Base-by-base conservation (phyloP, 2,329 filamentous ascomycete species). In the Xylariaceae sp. region DNA sequence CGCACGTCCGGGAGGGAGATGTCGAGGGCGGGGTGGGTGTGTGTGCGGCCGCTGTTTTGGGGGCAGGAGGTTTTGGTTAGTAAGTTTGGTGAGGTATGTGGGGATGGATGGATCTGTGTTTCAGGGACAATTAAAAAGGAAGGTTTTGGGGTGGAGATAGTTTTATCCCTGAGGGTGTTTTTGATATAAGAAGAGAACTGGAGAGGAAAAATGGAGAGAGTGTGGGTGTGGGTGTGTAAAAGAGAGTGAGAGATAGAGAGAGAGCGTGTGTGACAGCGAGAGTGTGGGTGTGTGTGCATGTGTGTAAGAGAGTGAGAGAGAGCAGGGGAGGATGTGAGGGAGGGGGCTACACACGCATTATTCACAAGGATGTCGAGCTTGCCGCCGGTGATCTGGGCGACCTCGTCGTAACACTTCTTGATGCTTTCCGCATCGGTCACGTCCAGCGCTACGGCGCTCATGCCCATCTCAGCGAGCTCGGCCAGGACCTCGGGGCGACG, bases 301-400 rank as follows among this genome's bases (percentile, higher is more conserved):
- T n/a, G n/a, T n/a, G n/a, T n/a, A n/a, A n/a, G n/a, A n/a, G n/a
- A n/a, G n/a, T n/a, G n/a, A n/a, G n/a, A n/a, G n/a, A n/a, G n/a
- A 24, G 11, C 11, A 11, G 21, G 19, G 11, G 19, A 17, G 19
- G 6, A 18, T n/a, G 7, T n/a, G 13, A 2, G 23, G 4, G 9
- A 33, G 5, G 21, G 5, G 21, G 12, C 9, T 24, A 52, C 66
- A 44, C 47, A 76, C 71, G 75, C 74, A 44, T 79, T 79, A 59
- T 78, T 79, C 34, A 79, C 66, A 13, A 79, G 70, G 31, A 78
- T 68, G 47, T 79, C 74, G 4, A 79, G 67, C 32, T 61, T 69
- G 11, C 74, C 74, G 7, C 65, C 65, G 2, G 71, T 76, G 32
- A 77, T 57, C 9, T 63, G 53, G 9, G 60, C 50, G 9, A 78